Base-by-base conservation (phyloP, 2,329 filamentous ascomycete genomes). In the Xylariaceae sp. region DNA sequence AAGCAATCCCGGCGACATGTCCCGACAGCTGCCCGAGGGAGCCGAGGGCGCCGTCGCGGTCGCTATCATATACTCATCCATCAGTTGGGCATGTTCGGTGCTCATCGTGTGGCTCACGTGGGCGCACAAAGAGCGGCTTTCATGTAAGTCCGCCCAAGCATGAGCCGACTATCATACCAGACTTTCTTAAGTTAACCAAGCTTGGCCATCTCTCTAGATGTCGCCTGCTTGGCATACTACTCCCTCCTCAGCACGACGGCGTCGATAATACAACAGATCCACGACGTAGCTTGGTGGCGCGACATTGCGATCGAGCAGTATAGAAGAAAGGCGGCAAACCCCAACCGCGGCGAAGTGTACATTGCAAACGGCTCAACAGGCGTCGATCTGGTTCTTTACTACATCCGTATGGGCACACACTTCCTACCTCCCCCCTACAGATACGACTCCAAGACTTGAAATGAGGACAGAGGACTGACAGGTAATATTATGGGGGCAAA, bases 101-200 rank as follows among this genome's bases (percentile, higher is more conserved):
- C 28, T 46, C 8, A 34, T 55, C 16, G 35, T 56, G 13, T 55
- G 53, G 53, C 39, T 56, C 21, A 54, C 53, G 3, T 55, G 48
- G 50, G 31, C 41, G 14, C 52, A 54, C 23, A 42, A 53, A 14
- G 51, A 54, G 31, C 44, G 51, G 21, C 38, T 46, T 17, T 51
- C 50, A 14, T 56, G 53, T 55, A 41, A 45, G 52, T 36, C 5
- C 9, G 2, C 4, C 5, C 21, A n/a, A 13, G n/a, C 14, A n/a
- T n/a, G n/a, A n/a, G n/a, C n/a, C n/a, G n/a, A n/a, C n/a, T n/a
- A n/a, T n/a, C n/a, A n/a, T n/a, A n/a, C n/a, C n/a, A n/a, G n/a
- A n/a, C n/a, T n/a, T n/a, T n/a, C n/a, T n/a, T n/a, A n/a, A n/a
- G n/a, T n/a, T n/a, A n/a, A n/a, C n/a, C n/a, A n/a, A n/a, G n/a